A percentile compares a stretch with the other conserved stretches of the same genome.
phyloP scores from a whole-genome alignment of 495 filamentous ascomycete species.

The Trichocladium antarcticum region DNA sequence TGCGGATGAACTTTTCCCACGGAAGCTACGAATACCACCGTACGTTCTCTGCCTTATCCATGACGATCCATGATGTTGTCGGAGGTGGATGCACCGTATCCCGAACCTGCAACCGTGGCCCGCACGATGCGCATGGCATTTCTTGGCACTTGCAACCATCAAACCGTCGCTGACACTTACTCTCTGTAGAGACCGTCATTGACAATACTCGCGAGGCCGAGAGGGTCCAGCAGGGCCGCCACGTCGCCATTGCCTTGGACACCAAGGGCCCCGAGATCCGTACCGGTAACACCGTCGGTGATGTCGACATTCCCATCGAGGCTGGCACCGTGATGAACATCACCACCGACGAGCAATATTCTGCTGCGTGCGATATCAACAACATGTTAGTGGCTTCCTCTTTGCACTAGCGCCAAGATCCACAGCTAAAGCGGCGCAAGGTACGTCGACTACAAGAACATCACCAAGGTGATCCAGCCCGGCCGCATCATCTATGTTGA shows the following conservation, averaged over 20 bases:
- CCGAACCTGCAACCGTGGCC: background rate
- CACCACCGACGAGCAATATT: slow-evolving; percentile 94
- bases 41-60: slow-evolving; percentile 11
- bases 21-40: slow-evolving; percentile 65
- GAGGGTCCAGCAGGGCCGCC: slow-evolving; percentile 60
- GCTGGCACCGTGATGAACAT: slow-evolving; percentile 79
- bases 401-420: background rate
- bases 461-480: slow-evolving; percentile 90
- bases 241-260: slow-evolving; percentile 92
- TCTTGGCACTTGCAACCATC: slow-evolving; percentile 36
- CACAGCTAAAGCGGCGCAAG: slow-evolving; percentile 36
- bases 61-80: background rate
- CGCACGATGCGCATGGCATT: background rate
- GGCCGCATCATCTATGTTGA: slow-evolving; percentile 97
- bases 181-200: slow-evolving; percentile 63
- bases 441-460: slow-evolving; percentile 99
- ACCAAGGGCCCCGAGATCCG: slow-evolving; percentile 99
- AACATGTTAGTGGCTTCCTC: slow-evolving; percentile 68
- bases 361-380: slow-evolving; percentile 65
- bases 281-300: slow-evolving; percentile 80
- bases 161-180: slow-evolving; percentile 4
- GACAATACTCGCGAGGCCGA: slow-evolving; percentile 86
- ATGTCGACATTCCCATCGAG: slow-evolving; percentile 77
- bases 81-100: slow-evolving; percentile 15
- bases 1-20: slow-evolving; percentile 98